Evolutionary conservation across 495 filamentous ascomycete species (phyloP).

Genomic region (Xylaria venustula): DNA sequence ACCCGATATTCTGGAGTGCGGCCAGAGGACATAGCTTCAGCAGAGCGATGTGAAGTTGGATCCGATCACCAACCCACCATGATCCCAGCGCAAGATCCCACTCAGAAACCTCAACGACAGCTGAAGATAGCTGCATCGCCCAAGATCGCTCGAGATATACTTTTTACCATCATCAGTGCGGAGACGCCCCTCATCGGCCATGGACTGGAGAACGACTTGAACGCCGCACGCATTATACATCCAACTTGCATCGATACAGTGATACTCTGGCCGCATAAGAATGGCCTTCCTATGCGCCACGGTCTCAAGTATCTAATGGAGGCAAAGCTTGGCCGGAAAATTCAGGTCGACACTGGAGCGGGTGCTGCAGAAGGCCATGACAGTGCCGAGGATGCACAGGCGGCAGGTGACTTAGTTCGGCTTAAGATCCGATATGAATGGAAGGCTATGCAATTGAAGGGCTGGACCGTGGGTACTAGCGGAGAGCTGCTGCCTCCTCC

Average conservation of each 20-base stretch:
- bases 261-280: conserved; percentile 74
- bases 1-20: conserved; percentile 83
- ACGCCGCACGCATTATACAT: conserved; percentile 78
- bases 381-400: conserved; percentile 81
- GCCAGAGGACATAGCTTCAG: conserved; percentile 68
- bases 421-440: conserved; percentile 64
- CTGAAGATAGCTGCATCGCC: conserved; percentile 74
- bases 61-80: conserved; percentile 13
- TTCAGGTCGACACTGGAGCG: conserved; percentile 68
- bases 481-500: conserved; percentile 50
- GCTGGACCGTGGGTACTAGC: conserved; percentile 59
- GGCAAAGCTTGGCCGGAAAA: conserved; percentile 63
- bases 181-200: conserved; percentile 85
- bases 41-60: conserved; percentile 54
- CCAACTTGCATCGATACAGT: conserved; percentile 82
- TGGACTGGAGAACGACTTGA: conserved; percentile 93
- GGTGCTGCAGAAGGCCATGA: conserved; percentile 67
- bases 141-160: conserved; percentile 64
- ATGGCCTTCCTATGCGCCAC: conserved; percentile 72
- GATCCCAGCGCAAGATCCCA: conserved; percentile 2
- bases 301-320: conserved; percentile 69
- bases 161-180: conserved; percentile 69
- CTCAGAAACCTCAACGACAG: conserved; percentile 14
- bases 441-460: conserved; percentile 58
- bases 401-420: conserved; percentile 81